Percentiles rank a stretch among this genome's conserved stretches.
Conservation (phyloP, 495 filamentous ascomycete species). For the Astrothelium macrocarpum region DNA sequence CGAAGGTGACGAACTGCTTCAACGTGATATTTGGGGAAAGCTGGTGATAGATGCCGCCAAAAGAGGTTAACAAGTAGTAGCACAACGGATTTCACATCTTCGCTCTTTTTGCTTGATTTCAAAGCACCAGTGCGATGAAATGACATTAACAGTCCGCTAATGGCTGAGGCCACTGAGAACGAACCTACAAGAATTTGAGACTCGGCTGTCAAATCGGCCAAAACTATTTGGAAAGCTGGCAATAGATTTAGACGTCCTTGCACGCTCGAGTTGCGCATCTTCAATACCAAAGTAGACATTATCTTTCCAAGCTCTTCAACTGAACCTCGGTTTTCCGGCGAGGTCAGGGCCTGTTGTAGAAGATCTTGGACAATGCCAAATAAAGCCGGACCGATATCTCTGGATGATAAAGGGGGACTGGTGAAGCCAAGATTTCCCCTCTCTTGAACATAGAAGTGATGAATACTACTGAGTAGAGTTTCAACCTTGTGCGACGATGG, state of each 20-base stretch:
- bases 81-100: neutral
- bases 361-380: constrained; percentile 28
- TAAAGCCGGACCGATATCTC: neutral
- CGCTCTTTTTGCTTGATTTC: neutral
- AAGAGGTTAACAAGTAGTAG: constrained; percentile 52
- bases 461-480: neutral
- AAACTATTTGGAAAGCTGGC: constrained; percentile 40
- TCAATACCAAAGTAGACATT: constrained; percentile 49
- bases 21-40: constrained; percentile 83
- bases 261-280: constrained; percentile 44
- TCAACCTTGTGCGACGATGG: neutral
- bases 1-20: constrained; percentile 81
- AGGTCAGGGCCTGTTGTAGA: constrained; percentile 17
- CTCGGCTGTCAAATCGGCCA: constrained; percentile 21
- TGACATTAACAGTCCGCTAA: constrained; percentile 28
- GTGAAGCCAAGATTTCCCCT: constrained; percentile 6
- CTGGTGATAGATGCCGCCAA: constrained; percentile 70
- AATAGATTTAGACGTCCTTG: constrained; percentile 48
- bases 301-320: constrained; percentile 39
- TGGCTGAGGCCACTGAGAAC: constrained; percentile 43
- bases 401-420: neutral
- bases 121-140: neutral
- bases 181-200: constrained; percentile 8
- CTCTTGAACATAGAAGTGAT: neutral
- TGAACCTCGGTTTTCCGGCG: constrained; percentile 14